phyloP scores from a whole-genome alignment of 1,284 basidiomycete species.

The Ceratobasidium sp. region DNA sequence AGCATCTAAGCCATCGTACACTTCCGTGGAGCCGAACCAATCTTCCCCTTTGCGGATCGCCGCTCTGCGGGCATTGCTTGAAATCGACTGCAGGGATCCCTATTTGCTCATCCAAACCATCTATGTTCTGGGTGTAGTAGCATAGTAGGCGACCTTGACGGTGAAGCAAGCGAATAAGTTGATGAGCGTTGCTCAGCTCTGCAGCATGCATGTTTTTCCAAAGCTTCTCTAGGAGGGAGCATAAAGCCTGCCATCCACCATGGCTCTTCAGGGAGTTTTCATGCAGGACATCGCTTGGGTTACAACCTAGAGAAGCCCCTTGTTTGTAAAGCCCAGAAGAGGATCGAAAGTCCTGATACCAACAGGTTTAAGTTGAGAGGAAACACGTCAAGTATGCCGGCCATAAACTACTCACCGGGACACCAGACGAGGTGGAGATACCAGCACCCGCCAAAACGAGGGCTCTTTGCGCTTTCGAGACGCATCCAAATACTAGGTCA shows the following conservation, averaged over 20 bases:
- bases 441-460: not conserved
- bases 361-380: not conserved
- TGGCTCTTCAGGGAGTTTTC: not conserved
- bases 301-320: not conserved
- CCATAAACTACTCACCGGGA: not conserved
- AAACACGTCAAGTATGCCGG: not conserved
- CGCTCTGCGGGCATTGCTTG: not conserved
- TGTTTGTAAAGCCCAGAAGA: not conserved
- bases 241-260: not conserved
- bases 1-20: not conserved
- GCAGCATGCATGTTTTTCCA: not conserved
- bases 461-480: not conserved
- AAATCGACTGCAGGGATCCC: not conserved
- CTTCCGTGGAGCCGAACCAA: not conserved
- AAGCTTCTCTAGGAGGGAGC: not conserved
- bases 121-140: constrained; percentile 3
- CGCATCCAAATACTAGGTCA: not conserved
- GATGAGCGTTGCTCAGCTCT: not conserved
- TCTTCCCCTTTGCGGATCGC: not conserved
- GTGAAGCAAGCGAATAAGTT: not conserved
- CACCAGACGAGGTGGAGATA: not conserved
- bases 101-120: not conserved
- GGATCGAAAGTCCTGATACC: not conserved
- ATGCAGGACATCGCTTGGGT: not conserved
- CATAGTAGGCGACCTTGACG: not conserved